Percentiles rank a stretch among this genome's conserved stretches.
Evolutionary conservation across 1,284 basidiomycete genomes (phyloP).

Genomic region (Mycena sp.): DNA sequence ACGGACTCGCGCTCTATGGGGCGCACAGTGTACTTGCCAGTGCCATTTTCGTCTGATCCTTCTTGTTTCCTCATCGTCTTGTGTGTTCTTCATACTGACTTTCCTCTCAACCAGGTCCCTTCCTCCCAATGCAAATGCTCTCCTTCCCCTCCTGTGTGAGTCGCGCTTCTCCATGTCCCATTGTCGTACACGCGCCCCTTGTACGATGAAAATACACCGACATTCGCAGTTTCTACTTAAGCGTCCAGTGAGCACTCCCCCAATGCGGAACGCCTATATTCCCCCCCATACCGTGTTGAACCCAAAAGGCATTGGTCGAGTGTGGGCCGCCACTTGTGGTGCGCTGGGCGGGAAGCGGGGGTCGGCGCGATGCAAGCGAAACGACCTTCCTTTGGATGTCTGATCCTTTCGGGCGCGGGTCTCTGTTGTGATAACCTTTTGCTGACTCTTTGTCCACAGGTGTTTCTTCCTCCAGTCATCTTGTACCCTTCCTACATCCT

Average conservation of each 20-base stretch:
- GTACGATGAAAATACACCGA: conserved; percentile 69
- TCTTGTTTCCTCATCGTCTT: conserved; percentile 20
- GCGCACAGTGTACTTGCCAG: conserved; percentile 83
- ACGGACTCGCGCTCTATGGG: conserved; percentile 68
- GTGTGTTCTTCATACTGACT: conserved; percentile 2
- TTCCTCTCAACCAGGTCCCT: background rate
- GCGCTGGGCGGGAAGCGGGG: conserved; percentile 73
- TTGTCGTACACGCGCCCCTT: conserved; percentile 36
- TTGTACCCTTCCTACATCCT: too few species aligned
- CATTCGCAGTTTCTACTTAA: conserved; percentile 86
- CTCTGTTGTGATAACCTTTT: background rate
- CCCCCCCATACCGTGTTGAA: conserved; percentile 61
- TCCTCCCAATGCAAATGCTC: background rate
- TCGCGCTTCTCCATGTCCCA: background rate
- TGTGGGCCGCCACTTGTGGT: conserved; percentile 68
- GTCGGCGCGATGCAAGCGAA: conserved; percentile 66
- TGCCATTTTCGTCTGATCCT: conserved; percentile 80
- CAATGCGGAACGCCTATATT: conserved; percentile 70
- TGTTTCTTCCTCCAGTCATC: background rate
- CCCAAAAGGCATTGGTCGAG: conserved; percentile 65
- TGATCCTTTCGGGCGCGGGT: conserved; percentile 51
- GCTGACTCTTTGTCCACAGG: conserved; percentile 3
- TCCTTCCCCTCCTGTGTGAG: conserved; percentile 2
- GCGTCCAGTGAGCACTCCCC: conserved; percentile 78
- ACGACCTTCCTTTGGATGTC: conserved; percentile 82